Base-by-base conservation (phyloP, 1,284 basidiomycete species). In the Hemileia vastatrix region DNA sequence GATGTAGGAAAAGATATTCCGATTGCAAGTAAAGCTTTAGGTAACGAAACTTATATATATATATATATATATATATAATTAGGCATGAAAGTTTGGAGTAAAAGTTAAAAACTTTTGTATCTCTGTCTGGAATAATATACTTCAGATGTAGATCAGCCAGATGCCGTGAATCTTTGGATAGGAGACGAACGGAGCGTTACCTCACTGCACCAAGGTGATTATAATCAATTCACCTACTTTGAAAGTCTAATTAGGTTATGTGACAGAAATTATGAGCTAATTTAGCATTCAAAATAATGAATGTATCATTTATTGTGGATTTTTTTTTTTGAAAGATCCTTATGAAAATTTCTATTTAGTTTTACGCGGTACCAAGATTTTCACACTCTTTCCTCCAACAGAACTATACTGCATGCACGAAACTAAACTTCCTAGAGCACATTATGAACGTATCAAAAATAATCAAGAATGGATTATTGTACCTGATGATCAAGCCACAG, bases 301-400 rank as follows among this genome's bases (percentile, higher is more conserved):
- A n/a, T n/a, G n/a, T n/a, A n/a, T n/a, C n/a, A n/a, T n/a, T n/a
- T n/a, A n/a, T n/a, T n/a, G n/a, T n/a, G n/a, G n/a, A n/a, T n/a
- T n/a, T n/a, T n/a, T 4, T 50, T 3, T 18, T 8, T 33, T 6
- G 4, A 5, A 68, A 89, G 88, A 91, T 76, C 88, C 88, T 1
- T 94, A 92, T 70, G 90, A 94, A 77, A 95, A 94, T 73, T 82
- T 94, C 55, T 94, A 94, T 75, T 83, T 85, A 8, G 88, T 95
- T 27, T 78, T 92, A 56, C 82, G 86, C 57, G 91, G 90, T 3
- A 77, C 81, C 45, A 95, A 94, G 71, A 84, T 85, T 32, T 94
- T 95, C 70, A 86, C 85, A 0, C 79, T 95, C 11, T 77, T 92
- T 23, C 87, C 90, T 1, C 91, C 91, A 1, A 86, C 86, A 6